Percentiles rank a stretch among this genome's conserved stretches.
Evolutionary conservation across 805 yeast genomes (phyloP).

Genomic region (Cyberlindnera xylosilytica): DNA sequence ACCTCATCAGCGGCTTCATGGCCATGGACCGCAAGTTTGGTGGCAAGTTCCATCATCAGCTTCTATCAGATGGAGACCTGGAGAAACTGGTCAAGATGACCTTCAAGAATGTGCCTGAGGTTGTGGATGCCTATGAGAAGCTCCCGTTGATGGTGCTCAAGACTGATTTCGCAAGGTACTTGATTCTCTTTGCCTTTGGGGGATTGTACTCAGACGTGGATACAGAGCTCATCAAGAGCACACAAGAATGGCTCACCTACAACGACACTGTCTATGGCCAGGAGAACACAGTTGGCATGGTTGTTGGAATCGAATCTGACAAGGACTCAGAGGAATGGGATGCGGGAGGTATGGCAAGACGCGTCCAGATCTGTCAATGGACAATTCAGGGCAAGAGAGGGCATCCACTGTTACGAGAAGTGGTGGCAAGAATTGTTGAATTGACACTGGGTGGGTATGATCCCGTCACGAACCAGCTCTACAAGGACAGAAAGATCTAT

Average conservation of each 20-base stretch:
- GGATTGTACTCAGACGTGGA: constrained; percentile 63
- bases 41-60: constrained; percentile 9
- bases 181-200: constrained; percentile 76
- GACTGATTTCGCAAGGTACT: constrained; percentile 91
- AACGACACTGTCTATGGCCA: constrained; percentile 12
- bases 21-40: constrained; percentile 5
- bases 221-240: constrained; percentile 51
- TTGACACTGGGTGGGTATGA: constrained; percentile 41
- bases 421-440: constrained; percentile 52
- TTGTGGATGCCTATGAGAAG: constrained; percentile 65
- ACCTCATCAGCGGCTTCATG: constrained; percentile 10
- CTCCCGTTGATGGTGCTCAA: constrained; percentile 79
- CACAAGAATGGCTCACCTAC: constrained; percentile 54
- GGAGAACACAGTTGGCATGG: constrained; percentile 44
- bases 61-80: constrained; percentile 35
- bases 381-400: constrained; percentile 58
- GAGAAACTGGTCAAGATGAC: constrained; percentile 27
- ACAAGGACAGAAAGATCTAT: constrained; percentile 27
- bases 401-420: constrained; percentile 54
- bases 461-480: constrained; percentile 26
- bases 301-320: constrained; percentile 52
- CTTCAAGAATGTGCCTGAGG: constrained; percentile 58
- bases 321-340: constrained; percentile 51
- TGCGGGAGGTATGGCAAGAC: constrained; percentile 40
- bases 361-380: constrained; percentile 62